These are phyloP conservation scores for Lavandula angustifolia DNA, from an alignment of 257 asterid species.

Conservation along the genomic window DNA sequence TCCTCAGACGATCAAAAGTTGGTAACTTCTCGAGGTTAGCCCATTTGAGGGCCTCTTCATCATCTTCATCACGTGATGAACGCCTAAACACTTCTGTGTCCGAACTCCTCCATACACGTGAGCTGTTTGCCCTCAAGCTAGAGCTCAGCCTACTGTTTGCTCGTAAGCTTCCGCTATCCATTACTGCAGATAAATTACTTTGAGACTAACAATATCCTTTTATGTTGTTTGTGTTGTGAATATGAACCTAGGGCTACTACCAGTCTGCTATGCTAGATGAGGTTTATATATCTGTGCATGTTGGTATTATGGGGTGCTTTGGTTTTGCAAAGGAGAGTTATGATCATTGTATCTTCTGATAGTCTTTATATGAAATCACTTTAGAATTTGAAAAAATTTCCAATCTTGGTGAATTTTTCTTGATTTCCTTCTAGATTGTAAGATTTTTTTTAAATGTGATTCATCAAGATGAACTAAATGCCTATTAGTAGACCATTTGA, in stretches of 20 bases:
- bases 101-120: slow-evolving; percentile 52
- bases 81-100: slow-evolving; percentile 53
- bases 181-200: background rate
- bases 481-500: slow-evolving; percentile 7
- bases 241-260: background rate
- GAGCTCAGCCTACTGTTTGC: slow-evolving; percentile 32
- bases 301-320: slow-evolving; percentile 8
- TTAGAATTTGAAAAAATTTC: background rate
- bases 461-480: background rate
- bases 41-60: slow-evolving; percentile 58
- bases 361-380: background rate
- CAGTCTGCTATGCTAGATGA: background rate
- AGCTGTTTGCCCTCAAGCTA: slow-evolving; percentile 47
- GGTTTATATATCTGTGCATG: background rate
- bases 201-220: slow-evolving; percentile 7
- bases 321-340: background rate
- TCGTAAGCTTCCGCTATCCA: slow-evolving; percentile 38
- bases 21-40: slow-evolving; percentile 71
- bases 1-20: slow-evolving; percentile 64
- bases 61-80: slow-evolving; percentile 58
- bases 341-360: background rate
- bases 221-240: background rate
- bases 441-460: too few species aligned
- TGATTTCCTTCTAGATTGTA: background rate
- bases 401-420: background rate